These are phyloP conservation scores for Dactylellina leptospora DNA, from an alignment of 2,329 filamentous ascomycete genomes.

Conservation along the genomic window DNA sequence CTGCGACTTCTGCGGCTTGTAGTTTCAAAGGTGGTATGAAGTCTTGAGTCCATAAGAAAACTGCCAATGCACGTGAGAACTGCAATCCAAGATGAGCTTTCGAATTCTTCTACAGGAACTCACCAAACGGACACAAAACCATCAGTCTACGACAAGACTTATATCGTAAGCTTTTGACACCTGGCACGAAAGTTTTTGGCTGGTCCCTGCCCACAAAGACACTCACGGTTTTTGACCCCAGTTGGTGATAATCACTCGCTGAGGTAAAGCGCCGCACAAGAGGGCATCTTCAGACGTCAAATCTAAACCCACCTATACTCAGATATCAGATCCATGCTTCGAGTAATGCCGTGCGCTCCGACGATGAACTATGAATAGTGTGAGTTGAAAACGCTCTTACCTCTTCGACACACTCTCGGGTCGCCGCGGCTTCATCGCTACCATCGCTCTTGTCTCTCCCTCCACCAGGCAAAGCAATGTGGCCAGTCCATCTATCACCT, in stretches of 20 bases:
- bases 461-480: conserved; percentile 74
- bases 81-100: background rate
- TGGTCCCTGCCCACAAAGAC: no score
- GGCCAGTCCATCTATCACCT: conserved; percentile 74
- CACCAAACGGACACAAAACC: conserved; percentile 69
- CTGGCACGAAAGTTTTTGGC: background rate
- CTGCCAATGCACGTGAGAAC: conserved; percentile 60
- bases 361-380: no score
- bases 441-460: conserved; percentile 72
- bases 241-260: conserved; percentile 66
- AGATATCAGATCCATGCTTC: no score
- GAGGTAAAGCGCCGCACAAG: conserved; percentile 41
- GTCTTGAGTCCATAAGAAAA: conserved; percentile 70
- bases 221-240: conserved; percentile 72
- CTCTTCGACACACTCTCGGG: conserved; percentile 73
- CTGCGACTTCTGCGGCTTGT: conserved; percentile 74
- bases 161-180: background rate
- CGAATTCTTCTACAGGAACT: background rate
- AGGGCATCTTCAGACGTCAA: conserved; percentile 31
- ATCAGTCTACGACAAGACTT: conserved; percentile 65
- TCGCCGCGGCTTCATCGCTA: conserved; percentile 70
- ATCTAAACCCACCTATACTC: conserved; percentile 61
- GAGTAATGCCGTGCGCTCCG: no score
- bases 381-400: no score
- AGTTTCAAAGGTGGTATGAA: conserved; percentile 68